A percentile compares a stretch with the other conserved stretches of the same genome.
These are phyloP conservation scores for Sarocladiaceae sp. DNA, from an alignment of 2,329 filamentous ascomycete species.

Conservation along the genomic window DNA sequence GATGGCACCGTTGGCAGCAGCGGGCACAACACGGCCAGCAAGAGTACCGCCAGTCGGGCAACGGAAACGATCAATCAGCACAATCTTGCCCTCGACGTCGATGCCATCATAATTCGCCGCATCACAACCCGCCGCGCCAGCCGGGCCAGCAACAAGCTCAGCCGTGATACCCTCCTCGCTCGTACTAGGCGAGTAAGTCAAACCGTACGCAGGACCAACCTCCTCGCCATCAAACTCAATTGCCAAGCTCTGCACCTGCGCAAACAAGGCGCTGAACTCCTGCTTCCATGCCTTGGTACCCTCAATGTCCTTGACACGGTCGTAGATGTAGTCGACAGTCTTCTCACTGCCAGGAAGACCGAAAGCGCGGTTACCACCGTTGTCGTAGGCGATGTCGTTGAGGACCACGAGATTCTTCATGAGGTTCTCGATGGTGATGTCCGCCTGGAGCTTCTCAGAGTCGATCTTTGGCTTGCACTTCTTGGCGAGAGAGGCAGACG, in stretches of 20 bases:
- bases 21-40: conserved; percentile 24
- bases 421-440: conserved; percentile 36
- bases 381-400: conserved; percentile 41
- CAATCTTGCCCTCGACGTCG: conserved; percentile 24
- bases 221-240: conserved; percentile 19
- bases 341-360: conserved; percentile 45
- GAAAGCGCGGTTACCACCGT: conserved; percentile 50
- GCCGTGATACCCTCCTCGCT: conserved; percentile 23
- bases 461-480: conserved; percentile 16
- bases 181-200: conserved; percentile 27
- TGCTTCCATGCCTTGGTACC: conserved; percentile 38
- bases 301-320: conserved; percentile 36
- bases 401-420: conserved; percentile 42
- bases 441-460: conserved; percentile 34
- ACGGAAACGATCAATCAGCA: conserved; percentile 25
- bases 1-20: conserved; percentile 23
- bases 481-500: neutral
- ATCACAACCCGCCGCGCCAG: conserved; percentile 21
- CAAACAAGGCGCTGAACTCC: conserved; percentile 41
- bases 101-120: conserved; percentile 21
- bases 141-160: conserved; percentile 22
- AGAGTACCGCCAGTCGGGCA: conserved; percentile 26
- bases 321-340: conserved; percentile 45
- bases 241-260: conserved; percentile 37
- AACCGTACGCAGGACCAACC: conserved; percentile 20